Base-by-base conservation (phyloP, 2,329 filamentous ascomycete genomes). In the Colletotrichum falcatum region DNA sequence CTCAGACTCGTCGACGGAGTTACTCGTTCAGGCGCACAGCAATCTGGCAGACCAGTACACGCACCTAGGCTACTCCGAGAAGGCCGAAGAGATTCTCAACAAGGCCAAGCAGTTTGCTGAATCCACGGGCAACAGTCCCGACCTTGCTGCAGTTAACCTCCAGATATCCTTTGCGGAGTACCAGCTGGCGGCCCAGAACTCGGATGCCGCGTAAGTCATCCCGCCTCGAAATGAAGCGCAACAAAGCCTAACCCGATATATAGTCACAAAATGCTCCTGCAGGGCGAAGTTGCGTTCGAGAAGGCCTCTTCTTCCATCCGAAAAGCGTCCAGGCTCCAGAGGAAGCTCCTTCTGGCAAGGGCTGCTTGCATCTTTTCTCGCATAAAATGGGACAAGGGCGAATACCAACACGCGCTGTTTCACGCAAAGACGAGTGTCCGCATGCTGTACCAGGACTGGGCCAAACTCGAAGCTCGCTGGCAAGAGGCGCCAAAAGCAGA, bases 141-240 rank as follows among this genome's bases (percentile, higher is more conserved):
- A 78, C 16, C 82, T 85, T 23, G 79, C 83, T 7, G 73, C 84
- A 26, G 84, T 84, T 12, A 80, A 80, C 20, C 92, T 92, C 78
- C 88, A 94, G 73, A 81, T 97, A 8, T 89, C 90, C 0, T 90
- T 91, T 71, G 90, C 92, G 0, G 93, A 97, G 78, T 94, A 94
- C 78, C 84, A 91, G 35, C 83, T 95, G 23, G 87, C 88, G 1
- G 87, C 91, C 16, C 92, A 91, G 12, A 89, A 90, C 60, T 81
- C 88, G 20, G 86, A 90, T 12, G 90, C 92, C 79, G 91, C 88
- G 78, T 84, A 77, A 76, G 80, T 81, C 14, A 3, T 5, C 23
- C 26, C 20, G 26, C 7, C 2, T 4, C 54, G 26, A n/a, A 39
- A 14, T 49, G 33, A 35, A 18, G 26, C n/a, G n/a, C n/a, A 44